Conservation (phyloP, 2,329 filamentous ascomycete species). For the Colletotrichum sp. region DNA sequence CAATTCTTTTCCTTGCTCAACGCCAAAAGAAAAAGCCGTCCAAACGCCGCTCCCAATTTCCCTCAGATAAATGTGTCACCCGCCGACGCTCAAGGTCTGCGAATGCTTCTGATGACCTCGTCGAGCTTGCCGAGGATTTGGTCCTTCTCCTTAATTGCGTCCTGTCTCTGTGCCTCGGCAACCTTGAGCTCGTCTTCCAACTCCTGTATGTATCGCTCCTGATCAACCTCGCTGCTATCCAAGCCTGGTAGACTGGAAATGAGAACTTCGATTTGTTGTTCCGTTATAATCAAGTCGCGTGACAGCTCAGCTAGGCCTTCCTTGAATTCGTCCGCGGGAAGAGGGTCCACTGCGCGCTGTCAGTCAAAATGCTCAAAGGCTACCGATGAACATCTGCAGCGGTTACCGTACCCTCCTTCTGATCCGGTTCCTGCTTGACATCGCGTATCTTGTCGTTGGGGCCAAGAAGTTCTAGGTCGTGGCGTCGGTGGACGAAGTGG, state of each 20-base stretch:
- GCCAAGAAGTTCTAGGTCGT: conserved; percentile 67
- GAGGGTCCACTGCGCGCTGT: conserved; percentile 57
- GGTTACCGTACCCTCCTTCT: conserved; percentile 51
- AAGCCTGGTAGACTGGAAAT: conserved; percentile 79
- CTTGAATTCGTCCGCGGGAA: conserved; percentile 68
- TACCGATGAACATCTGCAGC: not conserved
- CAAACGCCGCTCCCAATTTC: conserved; percentile 15
- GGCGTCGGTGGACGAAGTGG: conserved; percentile 71
- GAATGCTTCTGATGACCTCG: conserved; percentile 63
- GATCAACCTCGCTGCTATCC: conserved; percentile 79
- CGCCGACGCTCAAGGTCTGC: conserved; percentile 53
- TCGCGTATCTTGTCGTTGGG: conserved; percentile 65
- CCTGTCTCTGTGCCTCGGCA: conserved; percentile 66
- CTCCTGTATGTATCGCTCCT: conserved; percentile 70
- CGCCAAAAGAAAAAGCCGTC: conserved; percentile 25
- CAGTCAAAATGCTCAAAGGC: conserved; percentile 8
- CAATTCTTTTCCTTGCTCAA: not conserved
- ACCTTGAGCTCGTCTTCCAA: conserved; percentile 69
- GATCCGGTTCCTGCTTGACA: conserved; percentile 57
- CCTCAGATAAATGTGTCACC: not conserved
- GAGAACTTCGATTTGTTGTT: conserved; percentile 82
- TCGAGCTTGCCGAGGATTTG: conserved; percentile 66
- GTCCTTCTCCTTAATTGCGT: conserved; percentile 69
- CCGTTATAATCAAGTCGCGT: conserved; percentile 77
- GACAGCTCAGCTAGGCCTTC: conserved; percentile 75